These are phyloP conservation scores for Aciculoconidium aculeatum DNA, from an alignment of 805 yeast species.

Conservation along the genomic window DNA sequence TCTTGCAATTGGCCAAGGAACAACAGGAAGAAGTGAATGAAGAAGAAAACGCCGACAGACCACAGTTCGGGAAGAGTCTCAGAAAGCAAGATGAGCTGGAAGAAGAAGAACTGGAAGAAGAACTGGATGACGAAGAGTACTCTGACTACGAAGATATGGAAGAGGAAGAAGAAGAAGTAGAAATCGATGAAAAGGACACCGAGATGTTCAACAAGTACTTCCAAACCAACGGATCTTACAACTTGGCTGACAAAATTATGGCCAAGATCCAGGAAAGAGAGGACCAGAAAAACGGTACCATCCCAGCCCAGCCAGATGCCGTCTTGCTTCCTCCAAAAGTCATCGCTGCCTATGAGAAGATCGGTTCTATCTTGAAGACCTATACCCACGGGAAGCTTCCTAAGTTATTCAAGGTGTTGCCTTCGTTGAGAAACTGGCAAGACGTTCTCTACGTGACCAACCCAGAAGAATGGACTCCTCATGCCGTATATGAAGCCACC, in stretches of 20 bases:
- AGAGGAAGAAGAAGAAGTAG: conserved; percentile 55
- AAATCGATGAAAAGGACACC: conserved; percentile 75
- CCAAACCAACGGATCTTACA: conserved; percentile 44
- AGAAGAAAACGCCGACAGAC: conserved; percentile 52
- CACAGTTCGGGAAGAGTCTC: conserved; percentile 18
- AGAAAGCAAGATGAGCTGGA: conserved; percentile 18
- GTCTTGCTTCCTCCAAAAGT: conserved; percentile 94
- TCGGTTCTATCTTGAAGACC: conserved; percentile 78
- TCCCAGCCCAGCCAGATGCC: conserved; percentile 41
- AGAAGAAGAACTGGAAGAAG: conserved; percentile 36
- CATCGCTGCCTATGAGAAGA: conserved; percentile 87
- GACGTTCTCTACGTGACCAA: conserved; percentile 89
- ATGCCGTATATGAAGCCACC: conserved; percentile 91
- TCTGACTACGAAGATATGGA: conserved; percentile 52
- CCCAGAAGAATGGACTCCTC: conserved; percentile 93
- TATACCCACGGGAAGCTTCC: conserved; percentile 96
- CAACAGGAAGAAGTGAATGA: conserved; percentile 84
- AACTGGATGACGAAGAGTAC: conserved; percentile 45
- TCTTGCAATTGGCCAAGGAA: conserved; percentile 81
- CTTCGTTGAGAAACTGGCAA: conserved; percentile 91
- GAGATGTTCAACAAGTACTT: conserved; percentile 78
- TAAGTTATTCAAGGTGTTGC: conserved; percentile 92
- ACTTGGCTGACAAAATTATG: conserved; percentile 89
- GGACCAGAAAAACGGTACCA: conserved; percentile 11
- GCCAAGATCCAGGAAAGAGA: conserved; percentile 81